Evolutionary conservation across 106 monocot species (phyloP).

Genomic region (Acorus calamus): DNA sequence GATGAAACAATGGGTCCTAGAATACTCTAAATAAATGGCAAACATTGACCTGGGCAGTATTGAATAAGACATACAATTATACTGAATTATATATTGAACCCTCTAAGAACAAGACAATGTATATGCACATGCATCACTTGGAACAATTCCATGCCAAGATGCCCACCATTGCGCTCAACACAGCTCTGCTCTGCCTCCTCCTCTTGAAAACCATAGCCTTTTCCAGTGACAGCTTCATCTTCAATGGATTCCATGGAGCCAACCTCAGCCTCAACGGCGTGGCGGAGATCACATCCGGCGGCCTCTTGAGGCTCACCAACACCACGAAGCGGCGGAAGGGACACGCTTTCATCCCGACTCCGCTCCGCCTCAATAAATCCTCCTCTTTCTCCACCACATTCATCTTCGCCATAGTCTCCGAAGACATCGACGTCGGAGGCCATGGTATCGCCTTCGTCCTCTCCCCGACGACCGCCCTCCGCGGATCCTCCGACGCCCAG

Average conservation of each 20-base stretch:
- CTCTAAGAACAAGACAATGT: no score
- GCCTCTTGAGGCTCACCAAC: constrained; percentile 15
- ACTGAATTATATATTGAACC: no score
- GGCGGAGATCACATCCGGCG: constrained; percentile 3
- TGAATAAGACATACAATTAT: no score
- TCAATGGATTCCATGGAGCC: constrained; percentile 14
- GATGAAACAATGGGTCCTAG: no score
- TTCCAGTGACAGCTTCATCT: constrained; percentile 4
- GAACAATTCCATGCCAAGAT: no score
- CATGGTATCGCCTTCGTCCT: constrained; percentile 8
- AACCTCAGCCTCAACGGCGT: constrained; percentile 13
- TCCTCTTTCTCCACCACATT: constrained; percentile 12
- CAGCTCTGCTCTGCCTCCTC: no score
- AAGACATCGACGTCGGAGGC: not conserved
- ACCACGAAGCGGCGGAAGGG: constrained; percentile 2
- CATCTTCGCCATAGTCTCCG: constrained; percentile 6
- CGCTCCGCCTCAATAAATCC: constrained; percentile 3
- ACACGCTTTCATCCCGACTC: constrained; percentile 2
- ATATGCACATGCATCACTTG: no score
- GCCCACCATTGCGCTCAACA: no score
- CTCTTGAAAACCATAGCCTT: no score
- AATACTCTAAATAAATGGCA: no score
- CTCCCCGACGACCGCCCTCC: constrained; percentile 5
- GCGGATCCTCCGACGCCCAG: not conserved
- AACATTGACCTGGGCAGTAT: no score